Evolutionary conservation across 345 rosid genomes (phyloP), one percentile per base, ranked within the genome.

Genomic region (Camelina neglecta): DNA sequence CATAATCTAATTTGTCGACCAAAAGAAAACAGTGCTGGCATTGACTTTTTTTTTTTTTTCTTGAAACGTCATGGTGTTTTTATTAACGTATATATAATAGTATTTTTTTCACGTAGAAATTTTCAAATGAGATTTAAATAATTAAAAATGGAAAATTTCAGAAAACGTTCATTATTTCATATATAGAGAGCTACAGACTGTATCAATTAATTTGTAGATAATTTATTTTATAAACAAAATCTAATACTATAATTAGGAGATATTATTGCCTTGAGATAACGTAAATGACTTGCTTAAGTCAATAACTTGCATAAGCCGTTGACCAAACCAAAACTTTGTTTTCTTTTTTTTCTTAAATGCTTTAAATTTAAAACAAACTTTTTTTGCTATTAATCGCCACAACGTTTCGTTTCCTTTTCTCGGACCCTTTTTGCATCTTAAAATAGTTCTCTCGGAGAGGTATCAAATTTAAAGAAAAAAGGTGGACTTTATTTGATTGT

Each of bases 401-500:
- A 36, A 59, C 60, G 67, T 48, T 56, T 66, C 60, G 67, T 48
- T 56, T 66, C 41, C 16, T 23, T 66, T 26, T 24, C 24, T 75
- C 78, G 49, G 8, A 67, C 63, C 51, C 26, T 35, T 54, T 10
- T 29, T 70, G 31, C 36, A 20, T 11, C 31, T 29, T 2, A 42
- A 60, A 67, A 15, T 51, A 57, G 63, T 16, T 6, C 1, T 6
- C 1, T 70, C 48, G 60, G 60, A 68, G 42, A 9, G 42, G 42
- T 21, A 57, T 12, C 39, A 7, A 48, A 48, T 24, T 10, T 18
- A 18, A 11, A 39, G 9, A 49, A 15, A 21, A 33, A 15, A 21
- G 11, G 62, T 60, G 44, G 79, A 61, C 35, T 73, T 72, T 49
- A 4, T 23, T 62, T 12, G 60, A 11, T 38, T 15, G 39, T 75